A percentile compares a stretch with the other conserved stretches of the same genome.
Evolutionary conservation across 305 asterid species (phyloP).

Genomic region (Coffea humblotiana): DNA sequence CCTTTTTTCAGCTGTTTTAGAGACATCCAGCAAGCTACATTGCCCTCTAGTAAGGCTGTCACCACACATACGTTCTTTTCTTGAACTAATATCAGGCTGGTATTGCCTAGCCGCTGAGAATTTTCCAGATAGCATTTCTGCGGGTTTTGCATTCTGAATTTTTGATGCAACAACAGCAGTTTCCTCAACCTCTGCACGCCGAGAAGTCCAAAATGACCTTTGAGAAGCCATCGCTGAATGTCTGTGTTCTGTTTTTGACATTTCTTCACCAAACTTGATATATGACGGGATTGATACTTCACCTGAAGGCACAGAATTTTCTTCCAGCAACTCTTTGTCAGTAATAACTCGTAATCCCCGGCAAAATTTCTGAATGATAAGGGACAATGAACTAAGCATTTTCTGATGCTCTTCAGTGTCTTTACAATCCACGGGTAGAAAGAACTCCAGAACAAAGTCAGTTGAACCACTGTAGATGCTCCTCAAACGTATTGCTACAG

Average conservation of each 20-base stretch:
- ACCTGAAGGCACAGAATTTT: slow-evolving; percentile 28
- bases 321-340: slow-evolving; percentile 69
- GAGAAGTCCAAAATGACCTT: slow-evolving; percentile 21
- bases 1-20: slow-evolving; percentile 53
- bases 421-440: slow-evolving; percentile 61
- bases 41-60: slow-evolving; percentile 40
- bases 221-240: slow-evolving; percentile 22
- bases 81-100: slow-evolving; percentile 34
- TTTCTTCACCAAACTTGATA: slow-evolving; percentile 26
- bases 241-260: slow-evolving; percentile 23
- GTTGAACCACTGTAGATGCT: slow-evolving; percentile 56
- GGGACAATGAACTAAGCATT: slow-evolving; percentile 63
- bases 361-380: slow-evolving; percentile 60
- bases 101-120: slow-evolving; percentile 25
- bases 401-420: slow-evolving; percentile 60
- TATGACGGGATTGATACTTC: slow-evolving; percentile 21
- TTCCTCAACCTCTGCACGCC: slow-evolving; percentile 28
- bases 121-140: slow-evolving; percentile 29
- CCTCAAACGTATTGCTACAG: slow-evolving; percentile 83
- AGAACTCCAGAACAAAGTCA: slow-evolving; percentile 88
- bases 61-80: slow-evolving; percentile 33
- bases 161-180: slow-evolving; percentile 28
- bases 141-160: slow-evolving; percentile 27
- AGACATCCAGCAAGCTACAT: slow-evolving; percentile 34
- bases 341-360: slow-evolving; percentile 66